phyloP scores from a whole-genome alignment of 78 protist species.

The Protostelium mycophagum region DNA sequence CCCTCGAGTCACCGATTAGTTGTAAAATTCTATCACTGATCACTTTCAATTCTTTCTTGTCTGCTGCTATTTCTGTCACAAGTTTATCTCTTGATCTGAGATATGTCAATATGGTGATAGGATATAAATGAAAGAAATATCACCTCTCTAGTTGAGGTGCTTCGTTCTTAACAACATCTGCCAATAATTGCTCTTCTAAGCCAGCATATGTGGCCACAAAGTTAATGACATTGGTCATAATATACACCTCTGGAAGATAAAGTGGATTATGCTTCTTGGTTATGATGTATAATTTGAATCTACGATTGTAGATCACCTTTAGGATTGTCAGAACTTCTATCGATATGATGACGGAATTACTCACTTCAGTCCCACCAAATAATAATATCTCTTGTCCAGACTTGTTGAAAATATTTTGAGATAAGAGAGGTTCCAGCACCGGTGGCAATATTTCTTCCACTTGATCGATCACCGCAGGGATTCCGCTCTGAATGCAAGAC shows the following conservation, averaged over 20 bases:
- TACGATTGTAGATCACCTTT: constrained; percentile 22
- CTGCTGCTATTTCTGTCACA: constrained; percentile 62
- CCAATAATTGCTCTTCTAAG: constrained; percentile 91
- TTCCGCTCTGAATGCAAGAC: constrained; percentile 40
- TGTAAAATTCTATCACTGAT: constrained; percentile 69
- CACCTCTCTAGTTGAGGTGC: too few relatives aligned
- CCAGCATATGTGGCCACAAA: constrained; percentile 86
- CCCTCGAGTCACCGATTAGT: constrained; percentile 58
- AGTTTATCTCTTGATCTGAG: constrained; percentile 30
- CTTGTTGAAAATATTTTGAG: constrained; percentile 17
- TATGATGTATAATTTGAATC: constrained; percentile 74
- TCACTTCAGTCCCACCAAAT: constrained; percentile 79
- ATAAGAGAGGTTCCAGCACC: constrained; percentile 82
- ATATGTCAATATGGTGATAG: too few relatives aligned
- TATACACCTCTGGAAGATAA: constrained; percentile 86
- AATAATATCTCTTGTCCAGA: constrained; percentile 34
- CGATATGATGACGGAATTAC: not conserved
- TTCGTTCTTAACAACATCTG: not conserved
- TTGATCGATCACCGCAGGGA: constrained; percentile 78
- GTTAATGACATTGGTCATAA: constrained; percentile 69
- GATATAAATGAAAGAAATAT: too few relatives aligned
- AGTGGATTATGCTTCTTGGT: constrained; percentile 86
- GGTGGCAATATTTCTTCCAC: constrained; percentile 89
- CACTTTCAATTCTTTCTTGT: constrained; percentile 61
- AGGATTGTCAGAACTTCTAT: constrained; percentile 46